Evolutionary conservation across 352 stramenopile genomes (phyloP), one percentile per base, ranked within the genome.

Genomic region (Achlya hypogyna): DNA sequence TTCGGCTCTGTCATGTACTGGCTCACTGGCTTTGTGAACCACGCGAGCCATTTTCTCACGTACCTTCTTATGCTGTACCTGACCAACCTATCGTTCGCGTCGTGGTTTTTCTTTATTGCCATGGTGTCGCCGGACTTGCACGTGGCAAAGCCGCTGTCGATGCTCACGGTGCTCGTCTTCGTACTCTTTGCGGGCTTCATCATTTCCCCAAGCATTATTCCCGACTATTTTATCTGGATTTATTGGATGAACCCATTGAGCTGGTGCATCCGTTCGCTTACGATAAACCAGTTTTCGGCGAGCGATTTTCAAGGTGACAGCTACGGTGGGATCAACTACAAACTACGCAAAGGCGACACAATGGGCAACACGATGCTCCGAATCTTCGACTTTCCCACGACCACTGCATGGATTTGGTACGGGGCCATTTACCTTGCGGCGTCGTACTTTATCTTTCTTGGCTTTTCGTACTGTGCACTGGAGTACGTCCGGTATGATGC

Each of bases 1-100:
- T 85, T 87, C 72, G 77, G 75, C 27, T 79, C 69, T 10, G 65
- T 87, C 54, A 51, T 85, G 6, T 87, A 87, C 58, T 87, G 71
- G 53, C 76, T 85, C 65, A 74, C 81, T 63, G 79, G 79, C 22
- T 70, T 87, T 12, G 53, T 32, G 0, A 2, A 1, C 6, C 6
- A 64, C 0, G 29, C 29, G 20, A 32, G 56, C 29, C 18, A 12
- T 0, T 64, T 64, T 8, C 2, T 64, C 3, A 51, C 23, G 20
- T 64, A 51, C 29, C 2, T 64, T 4, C 4, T 64, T 27, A 0
- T 64, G 4, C 8, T 47, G 2, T 40, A 53, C 23, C 9, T 51
- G n/a, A 51, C 56, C 56, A 64, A 64, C 42, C 29, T 51, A 58
- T 78, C 74, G 67, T 90, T 91, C 68, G 79, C 74, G 10, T 70